Conservation (phyloP, 768 basidiomycete genomes). For the Hypsizygus marmoreus region DNA sequence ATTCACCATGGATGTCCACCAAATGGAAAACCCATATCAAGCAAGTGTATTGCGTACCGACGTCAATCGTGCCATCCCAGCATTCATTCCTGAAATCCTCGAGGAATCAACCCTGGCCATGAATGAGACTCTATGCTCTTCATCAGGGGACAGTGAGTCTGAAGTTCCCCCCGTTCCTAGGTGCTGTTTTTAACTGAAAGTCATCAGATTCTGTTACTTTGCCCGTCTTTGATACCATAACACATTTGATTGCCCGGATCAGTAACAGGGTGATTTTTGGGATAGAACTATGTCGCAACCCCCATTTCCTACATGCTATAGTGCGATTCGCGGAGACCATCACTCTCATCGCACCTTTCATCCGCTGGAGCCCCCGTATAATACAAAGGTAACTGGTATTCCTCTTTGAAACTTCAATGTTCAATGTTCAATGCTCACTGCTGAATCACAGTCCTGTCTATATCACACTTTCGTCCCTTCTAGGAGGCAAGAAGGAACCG, state of each 20-base stretch:
- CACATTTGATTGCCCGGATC: conserved; percentile 36
- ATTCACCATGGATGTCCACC: conserved; percentile 38
- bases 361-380: conserved; percentile 32
- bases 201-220: conserved; percentile 23
- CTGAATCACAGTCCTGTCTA: conserved; percentile 31
- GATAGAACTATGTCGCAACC: conserved; percentile 34
- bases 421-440: background rate
- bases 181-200: no score
- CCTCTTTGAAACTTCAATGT: background rate
- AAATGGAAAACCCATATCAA: conserved; percentile 36
- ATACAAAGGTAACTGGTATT: conserved; percentile 30
- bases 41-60: conserved; percentile 35
- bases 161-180: no score
- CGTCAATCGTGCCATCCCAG: conserved; percentile 36
- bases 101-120: conserved; percentile 36
- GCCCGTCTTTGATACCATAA: conserved; percentile 38
- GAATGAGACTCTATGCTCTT: conserved; percentile 25
- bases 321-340: conserved; percentile 36
- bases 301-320: conserved; percentile 33
- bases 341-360: conserved; percentile 34
- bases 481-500: conserved; percentile 35
- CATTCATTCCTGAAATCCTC: conserved; percentile 37
- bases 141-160: conserved; percentile 16
- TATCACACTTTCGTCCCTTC: conserved; percentile 29
- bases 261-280: conserved; percentile 42